phyloP scores from a whole-genome alignment of 495 filamentous ascomycete genomes.

The Xanthoparmelia taractica region DNA sequence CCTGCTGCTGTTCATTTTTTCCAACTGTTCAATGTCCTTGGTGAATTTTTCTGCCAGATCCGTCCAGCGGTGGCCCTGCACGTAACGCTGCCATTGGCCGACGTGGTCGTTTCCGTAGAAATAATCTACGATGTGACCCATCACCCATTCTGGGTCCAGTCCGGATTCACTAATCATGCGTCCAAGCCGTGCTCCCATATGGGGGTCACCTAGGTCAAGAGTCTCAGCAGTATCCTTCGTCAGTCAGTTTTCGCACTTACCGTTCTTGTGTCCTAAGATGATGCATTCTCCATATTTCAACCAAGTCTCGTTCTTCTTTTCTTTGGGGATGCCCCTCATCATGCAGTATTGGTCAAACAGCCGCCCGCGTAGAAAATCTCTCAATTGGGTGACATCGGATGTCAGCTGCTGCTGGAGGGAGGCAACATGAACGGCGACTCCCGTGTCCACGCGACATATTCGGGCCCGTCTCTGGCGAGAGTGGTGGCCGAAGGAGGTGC shows the following conservation, averaged over 20 bases:
- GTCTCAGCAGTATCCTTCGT: not conserved
- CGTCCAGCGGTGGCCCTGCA: not conserved
- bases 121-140: not conserved
- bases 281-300: not conserved
- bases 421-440: not conserved
- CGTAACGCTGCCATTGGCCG: conserved; percentile 1
- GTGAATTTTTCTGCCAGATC: not conserved
- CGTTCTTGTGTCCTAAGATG: not conserved
- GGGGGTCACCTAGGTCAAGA: not conserved
- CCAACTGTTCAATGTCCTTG: not conserved
- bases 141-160: not conserved
- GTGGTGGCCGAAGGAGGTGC: not conserved
- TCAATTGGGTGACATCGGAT: not conserved
- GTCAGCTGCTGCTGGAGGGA: not conserved
- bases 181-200: not conserved
- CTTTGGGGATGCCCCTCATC: not conserved
- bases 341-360: not conserved
- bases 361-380: not conserved
- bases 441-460: not conserved
- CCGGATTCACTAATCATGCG: not conserved
- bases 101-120: not conserved
- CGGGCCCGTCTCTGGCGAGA: not conserved
- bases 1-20: not conserved
- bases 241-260: not conserved
- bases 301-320: not conserved